Conservation (phyloP, 2,329 filamentous ascomycete genomes). For the Trichoderma oligosporum region DNA sequence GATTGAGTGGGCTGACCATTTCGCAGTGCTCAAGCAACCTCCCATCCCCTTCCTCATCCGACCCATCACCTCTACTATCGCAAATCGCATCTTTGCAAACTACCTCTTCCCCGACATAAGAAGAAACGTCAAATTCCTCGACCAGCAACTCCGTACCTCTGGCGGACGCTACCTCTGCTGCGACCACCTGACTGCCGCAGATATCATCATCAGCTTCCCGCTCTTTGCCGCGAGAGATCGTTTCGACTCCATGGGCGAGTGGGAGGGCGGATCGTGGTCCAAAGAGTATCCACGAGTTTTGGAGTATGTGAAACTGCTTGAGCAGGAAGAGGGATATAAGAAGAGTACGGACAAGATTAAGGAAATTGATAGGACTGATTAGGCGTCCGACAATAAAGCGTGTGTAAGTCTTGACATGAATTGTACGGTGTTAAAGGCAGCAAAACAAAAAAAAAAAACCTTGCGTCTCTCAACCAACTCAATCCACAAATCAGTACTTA, state of each 20-base stretch:
- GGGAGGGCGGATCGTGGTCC: conserved; percentile 39
- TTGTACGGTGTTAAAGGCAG: too few species aligned
- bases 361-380: conserved; percentile 41
- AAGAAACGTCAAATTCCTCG: conserved; percentile 47
- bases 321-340: conserved; percentile 46
- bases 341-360: conserved; percentile 47
- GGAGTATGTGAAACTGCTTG: conserved; percentile 45
- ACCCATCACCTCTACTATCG: conserved; percentile 47
- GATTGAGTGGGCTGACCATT: too few species aligned
- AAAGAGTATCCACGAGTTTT: conserved; percentile 42
- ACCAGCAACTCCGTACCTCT: conserved; percentile 46
- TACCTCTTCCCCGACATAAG: conserved; percentile 48
- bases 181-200: conserved; percentile 46
- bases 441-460: too few species aligned
- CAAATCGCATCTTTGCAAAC: conserved; percentile 37
- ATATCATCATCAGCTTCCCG: conserved; percentile 52
- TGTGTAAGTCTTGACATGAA: too few species aligned
- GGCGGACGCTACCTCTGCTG: conserved; percentile 49
- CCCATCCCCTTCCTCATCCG: conserved; percentile 51
- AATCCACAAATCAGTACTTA: too few species aligned
- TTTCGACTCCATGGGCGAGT: conserved; percentile 41
- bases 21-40: conserved; percentile 41
- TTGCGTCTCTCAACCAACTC: too few species aligned
- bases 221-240: conserved; percentile 43
- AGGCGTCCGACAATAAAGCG: too few species aligned